phyloP scores from a whole-genome alignment of 768 basidiomycete genomes.

The Sutorius australiensis region DNA sequence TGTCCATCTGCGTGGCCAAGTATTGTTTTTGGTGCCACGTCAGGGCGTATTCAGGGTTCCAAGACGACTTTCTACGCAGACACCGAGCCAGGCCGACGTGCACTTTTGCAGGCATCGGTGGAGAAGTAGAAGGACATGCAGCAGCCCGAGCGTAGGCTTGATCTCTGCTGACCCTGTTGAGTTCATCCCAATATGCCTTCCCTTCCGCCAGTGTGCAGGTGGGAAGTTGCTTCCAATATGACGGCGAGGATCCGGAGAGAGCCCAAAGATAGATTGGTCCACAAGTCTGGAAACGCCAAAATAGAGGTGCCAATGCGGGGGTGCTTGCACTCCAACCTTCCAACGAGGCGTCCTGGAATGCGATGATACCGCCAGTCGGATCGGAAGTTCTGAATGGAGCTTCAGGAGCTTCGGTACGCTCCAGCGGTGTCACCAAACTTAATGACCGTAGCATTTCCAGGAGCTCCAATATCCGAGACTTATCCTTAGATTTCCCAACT shows the following conservation, averaged over 20 bases:
- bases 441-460: slow-evolving; percentile 57
- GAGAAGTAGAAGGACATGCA: slow-evolving; percentile 17
- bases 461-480: slow-evolving; percentile 57
- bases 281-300: slow-evolving; percentile 57
- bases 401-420: slow-evolving; percentile 36
- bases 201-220: slow-evolving; percentile 39
- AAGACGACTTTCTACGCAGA: slow-evolving; percentile 57
- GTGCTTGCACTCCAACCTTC: slow-evolving; percentile 45
- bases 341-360: slow-evolving; percentile 42
- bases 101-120: slow-evolving; percentile 24
- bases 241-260: slow-evolving; percentile 44
- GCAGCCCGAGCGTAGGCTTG: slow-evolving; percentile 24
- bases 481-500: slow-evolving; percentile 55
- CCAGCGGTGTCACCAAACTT: slow-evolving; percentile 57
- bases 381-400: slow-evolving; percentile 47
- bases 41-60: slow-evolving; percentile 59
- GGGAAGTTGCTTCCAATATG: slow-evolving; percentile 51
- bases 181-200: slow-evolving; percentile 53
- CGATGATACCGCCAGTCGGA: slow-evolving; percentile 40
- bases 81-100: slow-evolving; percentile 39
- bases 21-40: slow-evolving; percentile 68
- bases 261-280: slow-evolving; percentile 64
- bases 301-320: slow-evolving; percentile 49
- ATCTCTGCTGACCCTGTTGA: slow-evolving; percentile 47
- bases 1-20: slow-evolving; percentile 49